Evolutionary conservation across 2,329 filamentous ascomycete genomes (phyloP), one percentile per base, ranked within the genome.

Genomic region (Chrysosporium keratinophilum): DNA sequence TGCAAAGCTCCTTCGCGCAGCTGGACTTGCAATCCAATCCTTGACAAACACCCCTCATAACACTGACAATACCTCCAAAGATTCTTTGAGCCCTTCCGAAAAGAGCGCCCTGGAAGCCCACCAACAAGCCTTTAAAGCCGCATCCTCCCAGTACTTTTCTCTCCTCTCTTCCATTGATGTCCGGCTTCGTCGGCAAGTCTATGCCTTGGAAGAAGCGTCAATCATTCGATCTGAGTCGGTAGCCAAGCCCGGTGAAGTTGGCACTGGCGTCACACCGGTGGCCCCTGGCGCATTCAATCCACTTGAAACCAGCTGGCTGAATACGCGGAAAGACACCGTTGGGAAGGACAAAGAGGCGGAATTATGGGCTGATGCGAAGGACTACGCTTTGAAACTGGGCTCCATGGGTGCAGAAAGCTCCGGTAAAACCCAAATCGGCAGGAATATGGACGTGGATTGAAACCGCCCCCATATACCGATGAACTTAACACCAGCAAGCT

Each of bases 221-320:
- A 87, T 94, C 58, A 80, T 94, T 61, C 65, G 74, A 0, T 65
- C 75, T 3, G 71, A 76, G 20, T 60, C 64, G 10, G 61, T 66
- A 1, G 62, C 64, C 31, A 61, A 67, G 12, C 63, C 63, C 3
- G 66, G 72, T 44, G 61, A 60, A 43, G 62, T 56, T 34, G 64
- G 23, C 23, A 28, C 56, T 56, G 67, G 63, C 53, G 65, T 28
- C 23, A 28, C 23, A 28, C 23, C 23, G 23, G 7, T 28, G 7
- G 23, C 23, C 23, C 23, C 58, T 1, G 57, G 58, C 12, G 66
- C 70, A 60, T 80, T 59, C 71, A 81, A 65, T 75, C 82, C 39
- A 72, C 74, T 96, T 51, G 90, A 96, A 65, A 84, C 94, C 12
- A 90, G 90, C 33, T 91, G 87, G 81, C 71, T 97, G 62, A 97